Conservation (phyloP, 176 grass and related monocot genomes). For the Oryza coarctata region DNA sequence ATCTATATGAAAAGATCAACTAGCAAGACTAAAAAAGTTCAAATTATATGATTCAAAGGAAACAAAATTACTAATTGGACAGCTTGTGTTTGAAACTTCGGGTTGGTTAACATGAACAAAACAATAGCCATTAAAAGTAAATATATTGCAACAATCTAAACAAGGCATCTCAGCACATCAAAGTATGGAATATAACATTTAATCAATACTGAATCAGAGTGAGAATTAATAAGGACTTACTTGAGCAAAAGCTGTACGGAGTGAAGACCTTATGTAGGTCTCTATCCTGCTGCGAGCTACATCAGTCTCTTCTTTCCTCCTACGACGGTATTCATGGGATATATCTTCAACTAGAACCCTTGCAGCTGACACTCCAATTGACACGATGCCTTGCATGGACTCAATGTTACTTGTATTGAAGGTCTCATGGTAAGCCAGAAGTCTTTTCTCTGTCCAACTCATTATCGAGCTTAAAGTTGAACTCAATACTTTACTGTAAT, state of each 20-base stretch:
- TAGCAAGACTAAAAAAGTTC: constrained; percentile 17
- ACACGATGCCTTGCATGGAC: constrained; percentile 91
- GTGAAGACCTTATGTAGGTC: constrained; percentile 85
- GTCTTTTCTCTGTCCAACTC: constrained; percentile 96
- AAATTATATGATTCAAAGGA: constrained; percentile 3
- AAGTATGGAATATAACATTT: not conserved
- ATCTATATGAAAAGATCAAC: not conserved
- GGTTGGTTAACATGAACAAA: constrained; percentile 7
- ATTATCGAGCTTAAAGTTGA: constrained; percentile 92
- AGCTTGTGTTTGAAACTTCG: not conserved
- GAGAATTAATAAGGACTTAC: constrained; percentile 48
- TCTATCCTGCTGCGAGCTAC: constrained; percentile 90
- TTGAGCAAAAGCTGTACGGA: constrained; percentile 96
- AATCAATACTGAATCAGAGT: not conserved
- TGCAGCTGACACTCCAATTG: constrained; percentile 86
- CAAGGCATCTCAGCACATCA: not conserved
- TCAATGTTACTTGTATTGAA: constrained; percentile 89
- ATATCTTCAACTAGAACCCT: constrained; percentile 97
- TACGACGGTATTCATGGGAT: constrained; percentile 91
- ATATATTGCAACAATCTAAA: constrained; percentile 17
- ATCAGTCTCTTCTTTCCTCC: constrained; percentile 85
- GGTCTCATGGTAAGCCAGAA: constrained; percentile 95
- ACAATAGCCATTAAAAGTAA: not conserved
- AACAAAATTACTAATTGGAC: constrained; percentile 8
- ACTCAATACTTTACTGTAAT: constrained; percentile 92